Conservation (phyloP, 2,329 filamentous ascomycete species). For the Cryphonectria parasitica region DNA sequence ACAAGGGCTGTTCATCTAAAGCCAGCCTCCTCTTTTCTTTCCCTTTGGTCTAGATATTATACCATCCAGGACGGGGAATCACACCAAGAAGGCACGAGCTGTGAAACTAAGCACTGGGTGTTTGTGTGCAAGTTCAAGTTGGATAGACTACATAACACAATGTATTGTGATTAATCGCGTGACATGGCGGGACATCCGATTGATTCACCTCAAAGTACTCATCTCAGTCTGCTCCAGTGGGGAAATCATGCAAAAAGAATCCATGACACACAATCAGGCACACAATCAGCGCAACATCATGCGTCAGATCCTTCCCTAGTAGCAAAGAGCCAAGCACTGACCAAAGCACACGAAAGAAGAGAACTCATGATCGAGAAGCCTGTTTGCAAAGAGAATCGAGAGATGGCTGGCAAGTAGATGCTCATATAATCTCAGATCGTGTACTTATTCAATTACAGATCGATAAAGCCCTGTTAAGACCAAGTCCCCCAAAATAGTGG, state of each 20-base stretch:
- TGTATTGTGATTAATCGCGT: constrained; percentile 1
- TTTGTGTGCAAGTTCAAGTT: not conserved
- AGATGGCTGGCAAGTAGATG: too few relatives aligned
- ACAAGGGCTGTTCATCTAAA: not conserved
- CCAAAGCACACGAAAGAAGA: not conserved
- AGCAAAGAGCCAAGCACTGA: too few relatives aligned
- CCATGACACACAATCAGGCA: not conserved
- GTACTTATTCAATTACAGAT: too few relatives aligned
- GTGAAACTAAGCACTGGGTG: not conserved
- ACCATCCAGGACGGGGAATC: not conserved
- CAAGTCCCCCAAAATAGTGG: too few relatives aligned
- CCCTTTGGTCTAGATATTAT: not conserved
- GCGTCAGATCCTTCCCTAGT: not conserved
- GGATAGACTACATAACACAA: not conserved
- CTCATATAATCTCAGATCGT: too few relatives aligned
- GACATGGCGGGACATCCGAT: not conserved
- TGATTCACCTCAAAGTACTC: not conserved
- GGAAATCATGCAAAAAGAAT: not conserved
- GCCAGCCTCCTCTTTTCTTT: too few relatives aligned
- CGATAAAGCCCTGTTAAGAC: too few relatives aligned
- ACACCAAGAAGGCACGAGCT: not conserved
- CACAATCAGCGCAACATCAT: too few relatives aligned
- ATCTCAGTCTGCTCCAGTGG: not conserved
- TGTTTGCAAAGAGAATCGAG: too few relatives aligned
- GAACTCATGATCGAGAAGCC: too few relatives aligned